Percentiles rank a stretch among this genome's conserved stretches.
These are phyloP conservation scores for Penicillium verhagenii DNA, from an alignment of 495 filamentous ascomycete species.

Conservation along the genomic window DNA sequence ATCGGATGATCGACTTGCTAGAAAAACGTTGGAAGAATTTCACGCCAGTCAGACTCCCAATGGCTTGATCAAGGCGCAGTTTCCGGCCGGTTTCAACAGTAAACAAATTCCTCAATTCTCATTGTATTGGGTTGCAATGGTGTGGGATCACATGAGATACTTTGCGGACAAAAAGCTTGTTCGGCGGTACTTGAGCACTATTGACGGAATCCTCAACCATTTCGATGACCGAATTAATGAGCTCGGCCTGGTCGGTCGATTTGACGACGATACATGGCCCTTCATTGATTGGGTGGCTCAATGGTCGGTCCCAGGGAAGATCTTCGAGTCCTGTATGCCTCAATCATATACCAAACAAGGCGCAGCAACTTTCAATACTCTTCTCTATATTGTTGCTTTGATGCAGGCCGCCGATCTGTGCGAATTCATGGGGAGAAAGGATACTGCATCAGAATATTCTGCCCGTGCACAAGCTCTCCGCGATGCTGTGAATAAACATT, in stretches of 20 bases:
- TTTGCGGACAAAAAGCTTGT: constrained; percentile 15
- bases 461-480: constrained; percentile 11
- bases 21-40: constrained; percentile 26
- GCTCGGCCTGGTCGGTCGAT: constrained; percentile 19
- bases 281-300: constrained; percentile 29
- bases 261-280: constrained; percentile 24
- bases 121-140: constrained; percentile 23
- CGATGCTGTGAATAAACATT: constrained; percentile 16
- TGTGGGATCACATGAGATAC: constrained; percentile 26
- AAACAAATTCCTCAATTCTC: constrained; percentile 29
- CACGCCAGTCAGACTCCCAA: constrained; percentile 22
- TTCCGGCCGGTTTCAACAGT: constrained; percentile 16
- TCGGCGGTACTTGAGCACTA: constrained; percentile 14
- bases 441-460: constrained; percentile 20
- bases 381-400: constrained; percentile 2
- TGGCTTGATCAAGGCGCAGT: constrained; percentile 26
- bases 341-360: constrained; percentile 14
- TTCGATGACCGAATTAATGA: constrained; percentile 19
- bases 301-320: constrained; percentile 21
- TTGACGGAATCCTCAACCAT: constrained; percentile 25
- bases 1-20: constrained; percentile 24
- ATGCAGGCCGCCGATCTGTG: constrained; percentile 18
- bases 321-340: constrained; percentile 22
- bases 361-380: neutral
- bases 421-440: constrained; percentile 13